Conservation (phyloP, 768 basidiomycete species). For the Russula virescens region DNA sequence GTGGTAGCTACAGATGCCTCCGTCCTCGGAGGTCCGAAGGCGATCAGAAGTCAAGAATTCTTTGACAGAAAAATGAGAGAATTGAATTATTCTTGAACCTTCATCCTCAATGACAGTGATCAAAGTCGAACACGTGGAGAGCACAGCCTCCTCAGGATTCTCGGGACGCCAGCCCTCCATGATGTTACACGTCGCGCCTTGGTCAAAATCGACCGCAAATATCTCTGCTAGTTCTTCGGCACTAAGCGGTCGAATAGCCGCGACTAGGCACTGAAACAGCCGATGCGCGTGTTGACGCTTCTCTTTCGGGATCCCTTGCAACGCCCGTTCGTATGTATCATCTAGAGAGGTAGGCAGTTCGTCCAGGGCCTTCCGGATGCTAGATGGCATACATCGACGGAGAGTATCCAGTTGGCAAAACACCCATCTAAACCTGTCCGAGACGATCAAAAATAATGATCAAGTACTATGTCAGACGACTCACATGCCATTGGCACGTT, state of each 20-base stretch:
- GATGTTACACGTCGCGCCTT: not conserved
- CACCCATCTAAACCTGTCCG: slow-evolving; percentile 1
- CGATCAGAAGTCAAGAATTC: slow-evolving; percentile 3
- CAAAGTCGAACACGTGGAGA: not conserved
- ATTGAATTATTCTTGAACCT: not conserved
- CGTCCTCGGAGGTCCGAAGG: not conserved
- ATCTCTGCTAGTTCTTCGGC: slow-evolving; percentile 3
- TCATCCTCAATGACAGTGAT: not conserved
- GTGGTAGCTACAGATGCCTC: not conserved
- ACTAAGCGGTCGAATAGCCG: not conserved
- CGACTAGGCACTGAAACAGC: not conserved
- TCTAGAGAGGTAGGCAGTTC: not conserved
- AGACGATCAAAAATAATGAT: not conserved
- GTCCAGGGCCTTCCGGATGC: not conserved
- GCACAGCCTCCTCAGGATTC: not conserved
- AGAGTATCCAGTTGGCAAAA: not conserved
- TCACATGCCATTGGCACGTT: slow-evolving; percentile 4
- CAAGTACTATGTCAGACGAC: not conserved
- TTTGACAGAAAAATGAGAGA: not conserved
- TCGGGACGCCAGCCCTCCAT: not conserved
- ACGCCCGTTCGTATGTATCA: not conserved
- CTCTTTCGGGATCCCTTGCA: not conserved
- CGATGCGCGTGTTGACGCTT: not conserved
- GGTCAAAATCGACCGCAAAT: not conserved
- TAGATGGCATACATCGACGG: not conserved